These are phyloP conservation scores for Suhomyces terraborum DNA, from an alignment of 1,139 yeast species.

Conservation along the genomic window DNA sequence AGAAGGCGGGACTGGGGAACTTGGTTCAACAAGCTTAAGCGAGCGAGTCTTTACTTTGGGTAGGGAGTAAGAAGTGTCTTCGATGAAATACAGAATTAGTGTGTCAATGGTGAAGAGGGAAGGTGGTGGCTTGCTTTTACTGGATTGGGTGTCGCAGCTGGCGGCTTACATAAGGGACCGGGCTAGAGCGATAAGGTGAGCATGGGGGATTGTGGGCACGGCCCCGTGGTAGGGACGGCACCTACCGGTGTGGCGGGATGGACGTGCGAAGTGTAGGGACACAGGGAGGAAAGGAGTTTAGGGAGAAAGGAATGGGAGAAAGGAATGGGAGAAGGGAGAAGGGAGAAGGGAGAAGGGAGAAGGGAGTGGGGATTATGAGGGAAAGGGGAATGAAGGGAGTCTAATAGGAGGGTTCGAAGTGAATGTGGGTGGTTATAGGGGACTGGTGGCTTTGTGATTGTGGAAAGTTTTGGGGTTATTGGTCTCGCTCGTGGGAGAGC, in stretches of 20 bases:
- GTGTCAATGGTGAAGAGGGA: background rate
- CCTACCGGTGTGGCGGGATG: no score
- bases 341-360: background rate
- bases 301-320: background rate
- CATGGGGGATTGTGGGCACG: conserved; percentile 1
- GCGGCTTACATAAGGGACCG: background rate
- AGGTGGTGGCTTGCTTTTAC: conserved; percentile 3
- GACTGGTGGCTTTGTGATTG: background rate
- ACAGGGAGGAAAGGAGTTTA: no score
- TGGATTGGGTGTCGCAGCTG: conserved; percentile 1
- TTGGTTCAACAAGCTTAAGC: background rate
- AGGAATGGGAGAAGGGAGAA: background rate
- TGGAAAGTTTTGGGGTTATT: background rate
- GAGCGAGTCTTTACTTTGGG: background rate
- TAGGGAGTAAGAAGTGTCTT: background rate
- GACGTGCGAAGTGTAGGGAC: no score
- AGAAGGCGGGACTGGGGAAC: background rate
- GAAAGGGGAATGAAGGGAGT: background rate
- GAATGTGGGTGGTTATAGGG: background rate
- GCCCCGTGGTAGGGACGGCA: no score
- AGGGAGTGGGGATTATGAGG: background rate
- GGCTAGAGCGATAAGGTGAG: background rate
- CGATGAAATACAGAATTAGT: background rate
- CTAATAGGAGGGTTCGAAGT: background rate
- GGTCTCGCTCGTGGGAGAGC: no score